Evolutionary conservation across 495 filamentous ascomycete genomes (phyloP).

Genomic region (Aspergillus indologenus): DNA sequence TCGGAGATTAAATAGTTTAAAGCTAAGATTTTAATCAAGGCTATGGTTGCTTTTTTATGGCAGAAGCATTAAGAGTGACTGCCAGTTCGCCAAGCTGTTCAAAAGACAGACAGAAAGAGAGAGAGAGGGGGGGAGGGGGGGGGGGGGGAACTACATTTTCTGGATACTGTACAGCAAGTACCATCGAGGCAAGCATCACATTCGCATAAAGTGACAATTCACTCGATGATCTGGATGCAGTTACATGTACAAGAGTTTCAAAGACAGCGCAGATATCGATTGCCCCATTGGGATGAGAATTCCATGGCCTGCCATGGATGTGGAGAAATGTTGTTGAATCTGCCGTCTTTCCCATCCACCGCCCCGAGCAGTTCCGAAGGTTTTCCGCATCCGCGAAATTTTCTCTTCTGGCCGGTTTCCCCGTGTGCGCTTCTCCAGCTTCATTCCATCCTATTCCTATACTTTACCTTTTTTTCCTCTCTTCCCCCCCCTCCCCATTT

Average conservation of each 20-base stretch:
- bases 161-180: too few species aligned
- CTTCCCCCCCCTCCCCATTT: conserved; percentile 22
- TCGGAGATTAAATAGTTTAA: too few species aligned
- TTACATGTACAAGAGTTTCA: not conserved
- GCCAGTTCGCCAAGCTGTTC: too few species aligned
- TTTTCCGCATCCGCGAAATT: conserved; percentile 46
- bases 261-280: not conserved
- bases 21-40: too few species aligned
- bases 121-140: too few species aligned
- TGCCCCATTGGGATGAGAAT: too few species aligned
- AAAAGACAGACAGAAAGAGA: too few species aligned
- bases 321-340: conserved; percentile 1
- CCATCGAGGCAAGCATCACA: too few species aligned
- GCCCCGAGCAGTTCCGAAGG: conserved; percentile 48
- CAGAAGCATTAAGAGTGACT: too few species aligned
- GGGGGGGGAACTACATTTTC: too few species aligned
- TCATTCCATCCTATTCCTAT: conserved; percentile 26
- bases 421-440: conserved; percentile 23
- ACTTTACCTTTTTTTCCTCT: conserved; percentile 20
- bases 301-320: not conserved
- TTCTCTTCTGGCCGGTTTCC: conserved; percentile 31
- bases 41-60: too few species aligned
- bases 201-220: not conserved
- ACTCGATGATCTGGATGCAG: not conserved
- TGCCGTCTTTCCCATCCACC: conserved; percentile 19